A percentile compares a stretch with the other conserved stretches of the same genome.
Evolutionary conservation across 192 early-diverging fungal genomes (phyloP).

Genomic region (Coemansia sp.): DNA sequence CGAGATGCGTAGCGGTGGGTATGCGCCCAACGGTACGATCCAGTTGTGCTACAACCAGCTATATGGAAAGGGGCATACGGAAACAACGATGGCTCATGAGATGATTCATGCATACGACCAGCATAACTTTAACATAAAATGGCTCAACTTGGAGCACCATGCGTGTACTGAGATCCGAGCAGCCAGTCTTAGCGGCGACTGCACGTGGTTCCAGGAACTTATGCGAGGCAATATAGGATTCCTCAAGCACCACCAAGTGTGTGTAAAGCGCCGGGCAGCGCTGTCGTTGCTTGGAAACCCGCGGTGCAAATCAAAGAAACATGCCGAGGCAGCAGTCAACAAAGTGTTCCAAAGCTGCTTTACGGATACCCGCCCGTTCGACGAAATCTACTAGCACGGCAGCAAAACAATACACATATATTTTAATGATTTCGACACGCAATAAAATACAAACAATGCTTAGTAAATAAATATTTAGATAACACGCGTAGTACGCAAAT

Average conservation of each 20-base stretch:
- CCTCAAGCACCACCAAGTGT: conserved; percentile 79
- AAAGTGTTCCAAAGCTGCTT: conserved; percentile 90
- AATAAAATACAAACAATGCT: background rate
- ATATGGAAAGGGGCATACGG: conserved; percentile 75
- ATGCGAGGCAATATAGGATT: conserved; percentile 66
- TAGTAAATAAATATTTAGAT: background rate
- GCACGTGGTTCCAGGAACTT: conserved; percentile 68
- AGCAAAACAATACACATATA: background rate
- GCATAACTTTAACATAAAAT: conserved; percentile 70
- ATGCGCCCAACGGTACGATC: conserved; percentile 71
- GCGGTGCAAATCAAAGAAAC: conserved; percentile 66
- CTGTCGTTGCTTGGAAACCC: conserved; percentile 77
- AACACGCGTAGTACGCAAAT: background rate
- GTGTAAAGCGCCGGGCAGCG: conserved; percentile 84
- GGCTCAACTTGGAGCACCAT: conserved; percentile 73
- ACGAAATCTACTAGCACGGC: conserved; percentile 74
- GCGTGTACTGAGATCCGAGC: conserved; percentile 82
- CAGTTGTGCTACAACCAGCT: conserved; percentile 87
- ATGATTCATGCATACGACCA: conserved; percentile 85
- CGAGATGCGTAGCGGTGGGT: conserved; percentile 81
- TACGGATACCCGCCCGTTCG: conserved; percentile 92
- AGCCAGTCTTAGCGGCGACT: conserved; percentile 77
- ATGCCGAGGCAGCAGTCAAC: conserved; percentile 83
- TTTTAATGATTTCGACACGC: background rate
- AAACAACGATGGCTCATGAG: conserved; percentile 93